Conservation (phyloP, 257 asterid species). For the Solanum virginianum region DNA sequence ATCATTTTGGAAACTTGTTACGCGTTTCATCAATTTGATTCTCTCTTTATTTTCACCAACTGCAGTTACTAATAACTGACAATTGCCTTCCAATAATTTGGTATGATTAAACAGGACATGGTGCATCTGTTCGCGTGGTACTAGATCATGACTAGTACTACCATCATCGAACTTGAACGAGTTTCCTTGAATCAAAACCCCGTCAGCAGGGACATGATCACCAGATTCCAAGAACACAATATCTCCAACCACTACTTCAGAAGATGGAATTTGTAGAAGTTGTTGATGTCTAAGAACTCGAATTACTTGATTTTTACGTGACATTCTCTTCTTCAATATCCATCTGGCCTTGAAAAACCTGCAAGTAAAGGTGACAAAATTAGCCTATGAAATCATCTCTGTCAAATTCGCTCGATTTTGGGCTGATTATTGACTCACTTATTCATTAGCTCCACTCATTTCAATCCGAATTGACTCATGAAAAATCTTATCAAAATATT, state of each 20-base stretch:
- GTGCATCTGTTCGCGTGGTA: background rate
- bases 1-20: background rate
- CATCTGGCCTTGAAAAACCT: constrained; percentile 5
- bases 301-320: background rate
- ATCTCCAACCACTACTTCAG: constrained; percentile 35
- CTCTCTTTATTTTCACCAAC: constrained; percentile 31
- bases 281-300: constrained; percentile 14
- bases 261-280: background rate
- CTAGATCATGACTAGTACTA: background rate
- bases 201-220: constrained; percentile 31
- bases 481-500: too few species aligned
- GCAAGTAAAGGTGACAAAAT: background rate
- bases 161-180: constrained; percentile 3
- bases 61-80: constrained; percentile 24
- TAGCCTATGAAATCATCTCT: background rate
- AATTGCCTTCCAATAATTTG: constrained; percentile 10
- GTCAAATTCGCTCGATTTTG: background rate
- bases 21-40: constrained; percentile 2
- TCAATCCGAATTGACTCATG: background rate
- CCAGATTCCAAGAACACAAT: constrained; percentile 15
- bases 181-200: constrained; percentile 6
- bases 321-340: background rate
- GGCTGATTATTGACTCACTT: background rate
- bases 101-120: constrained; percentile 1
- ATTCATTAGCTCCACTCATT: background rate